These are phyloP conservation scores for Cyamopsis tetragonoloba DNA, from an alignment of 306 rosid genomes.

Conservation along the genomic window DNA sequence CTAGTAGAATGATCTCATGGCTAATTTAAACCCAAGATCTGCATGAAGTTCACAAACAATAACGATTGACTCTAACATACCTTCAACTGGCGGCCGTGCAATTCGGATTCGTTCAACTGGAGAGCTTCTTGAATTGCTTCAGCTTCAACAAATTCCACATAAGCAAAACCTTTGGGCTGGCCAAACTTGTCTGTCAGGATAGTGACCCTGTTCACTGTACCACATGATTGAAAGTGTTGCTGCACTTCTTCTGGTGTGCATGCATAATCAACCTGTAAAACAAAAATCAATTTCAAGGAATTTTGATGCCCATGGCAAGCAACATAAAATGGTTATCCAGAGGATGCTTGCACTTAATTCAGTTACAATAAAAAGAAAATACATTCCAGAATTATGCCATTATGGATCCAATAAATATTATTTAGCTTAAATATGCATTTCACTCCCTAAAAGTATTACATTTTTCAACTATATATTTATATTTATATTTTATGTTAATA, in stretches of 20 bases:
- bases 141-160: slow-evolving; percentile 81
- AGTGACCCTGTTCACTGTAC: slow-evolving; percentile 88
- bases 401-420: background rate
- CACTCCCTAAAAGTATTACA: no score
- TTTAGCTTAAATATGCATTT: no score
- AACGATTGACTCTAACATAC: no score
- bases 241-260: slow-evolving; percentile 99
- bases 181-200: slow-evolving; percentile 88
- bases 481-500: no score
- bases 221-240: slow-evolving; percentile 94
- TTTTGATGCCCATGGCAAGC: slow-evolving; percentile 19
- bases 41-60: background rate
- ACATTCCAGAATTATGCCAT: background rate
- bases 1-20: background rate
- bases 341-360: slow-evolving; percentile 2
- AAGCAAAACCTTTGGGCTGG: slow-evolving; percentile 96
- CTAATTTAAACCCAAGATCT: slow-evolving; percentile 3
- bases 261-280: slow-evolving; percentile 85
- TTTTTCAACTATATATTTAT: no score
- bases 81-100: slow-evolving; percentile 93
- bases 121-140: slow-evolving; percentile 95
- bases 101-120: slow-evolving; percentile 69
- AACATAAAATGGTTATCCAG: slow-evolving; percentile 7
- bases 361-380: slow-evolving; percentile 10
- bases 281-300: slow-evolving; percentile 24